Evolutionary conservation across 805 yeast species (phyloP).

Genomic region (Starmera quercuum): DNA sequence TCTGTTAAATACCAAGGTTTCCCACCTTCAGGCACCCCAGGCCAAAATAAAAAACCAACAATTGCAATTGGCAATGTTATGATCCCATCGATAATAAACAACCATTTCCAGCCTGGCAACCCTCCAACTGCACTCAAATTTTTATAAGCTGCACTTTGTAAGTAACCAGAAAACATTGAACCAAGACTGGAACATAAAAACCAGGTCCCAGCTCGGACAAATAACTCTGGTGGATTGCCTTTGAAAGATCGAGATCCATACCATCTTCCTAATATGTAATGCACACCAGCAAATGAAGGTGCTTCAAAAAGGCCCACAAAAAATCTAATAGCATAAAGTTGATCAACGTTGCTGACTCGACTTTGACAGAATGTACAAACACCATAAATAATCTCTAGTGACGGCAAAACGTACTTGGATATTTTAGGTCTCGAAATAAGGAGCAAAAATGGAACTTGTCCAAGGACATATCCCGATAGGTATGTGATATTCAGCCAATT

Average conservation of each 20-base stretch:
- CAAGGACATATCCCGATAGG: constrained; percentile 4
- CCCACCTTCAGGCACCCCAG: constrained; percentile 48
- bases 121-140: constrained; percentile 43
- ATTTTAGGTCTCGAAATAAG: constrained; percentile 36
- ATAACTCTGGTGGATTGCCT: constrained; percentile 32
- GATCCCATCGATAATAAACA: constrained; percentile 51
- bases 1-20: neutral
- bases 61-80: constrained; percentile 7
- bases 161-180: constrained; percentile 49
- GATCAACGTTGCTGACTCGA: constrained; percentile 1
- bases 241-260: constrained; percentile 15
- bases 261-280: constrained; percentile 41
- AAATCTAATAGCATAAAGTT: constrained; percentile 48
- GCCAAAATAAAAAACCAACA: constrained; percentile 34
- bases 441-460: constrained; percentile 3
- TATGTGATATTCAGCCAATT: constrained; percentile 12
- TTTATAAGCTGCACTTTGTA: constrained; percentile 48
- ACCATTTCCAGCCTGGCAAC: constrained; percentile 64
- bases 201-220: constrained; percentile 1
- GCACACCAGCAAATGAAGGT: constrained; percentile 39
- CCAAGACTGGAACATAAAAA: constrained; percentile 17
- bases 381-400: constrained; percentile 38
- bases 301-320: constrained; percentile 36
- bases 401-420: constrained; percentile 24
- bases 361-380: constrained; percentile 5